Evolutionary conservation across 257 asterid species (phyloP).

Genomic region (Solanum commersonii): DNA sequence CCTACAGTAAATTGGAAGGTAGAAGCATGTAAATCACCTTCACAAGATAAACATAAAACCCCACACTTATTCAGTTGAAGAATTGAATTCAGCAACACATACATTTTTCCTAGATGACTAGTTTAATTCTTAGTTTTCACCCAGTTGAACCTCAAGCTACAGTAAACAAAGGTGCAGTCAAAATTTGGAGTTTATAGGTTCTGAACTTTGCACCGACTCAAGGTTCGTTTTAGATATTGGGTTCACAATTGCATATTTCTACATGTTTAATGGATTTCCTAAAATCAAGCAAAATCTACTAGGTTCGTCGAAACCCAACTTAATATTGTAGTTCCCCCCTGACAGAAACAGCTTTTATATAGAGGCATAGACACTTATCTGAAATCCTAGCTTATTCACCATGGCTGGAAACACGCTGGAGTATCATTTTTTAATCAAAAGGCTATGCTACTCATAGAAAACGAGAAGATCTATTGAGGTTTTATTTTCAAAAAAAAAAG

Average conservation of each 20-base stretch:
- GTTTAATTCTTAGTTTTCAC: neutral
- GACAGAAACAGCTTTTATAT: neutral
- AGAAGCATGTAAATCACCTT: neutral
- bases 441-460: neutral
- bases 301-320: neutral
- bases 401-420: neutral
- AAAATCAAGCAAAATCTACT: neutral
- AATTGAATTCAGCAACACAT: neutral
- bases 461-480: neutral
- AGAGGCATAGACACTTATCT: neutral
- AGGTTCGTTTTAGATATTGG: neutral
- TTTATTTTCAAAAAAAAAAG: no score
- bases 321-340: neutral
- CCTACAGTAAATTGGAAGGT: constrained; percentile 40
- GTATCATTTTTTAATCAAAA: neutral
- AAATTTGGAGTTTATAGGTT: neutral
- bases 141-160: neutral
- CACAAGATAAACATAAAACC: neutral
- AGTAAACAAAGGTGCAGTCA: neutral
- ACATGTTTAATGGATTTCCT: neutral
- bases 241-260: neutral
- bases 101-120: neutral
- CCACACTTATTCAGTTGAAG: neutral
- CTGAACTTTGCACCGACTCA: neutral
- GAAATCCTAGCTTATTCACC: neutral